These are phyloP conservation scores for Naematelia aurantialba DNA, from an alignment of 768 basidiomycete genomes.

Conservation along the genomic window DNA sequence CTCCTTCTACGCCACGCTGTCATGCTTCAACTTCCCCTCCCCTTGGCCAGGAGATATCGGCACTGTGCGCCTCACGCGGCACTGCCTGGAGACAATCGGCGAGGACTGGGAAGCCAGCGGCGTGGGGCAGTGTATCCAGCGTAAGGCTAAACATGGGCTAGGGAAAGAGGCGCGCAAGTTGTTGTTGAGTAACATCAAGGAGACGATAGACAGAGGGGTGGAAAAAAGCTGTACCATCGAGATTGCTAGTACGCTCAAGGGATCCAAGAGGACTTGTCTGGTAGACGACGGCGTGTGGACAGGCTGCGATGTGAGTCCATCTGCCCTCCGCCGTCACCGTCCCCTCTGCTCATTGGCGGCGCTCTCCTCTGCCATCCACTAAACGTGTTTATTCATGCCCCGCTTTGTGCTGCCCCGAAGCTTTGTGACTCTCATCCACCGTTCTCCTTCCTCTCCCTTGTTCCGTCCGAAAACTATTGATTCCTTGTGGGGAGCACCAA, in stretches of 20 bases:
- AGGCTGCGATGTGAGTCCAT: constrained; percentile 57
- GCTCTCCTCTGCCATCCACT: neutral
- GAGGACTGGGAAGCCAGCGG: constrained; percentile 68
- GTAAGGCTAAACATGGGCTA: constrained; percentile 54
- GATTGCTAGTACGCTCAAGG: constrained; percentile 55
- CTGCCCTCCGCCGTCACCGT: constrained; percentile 42
- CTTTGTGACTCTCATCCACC: too few relatives aligned
- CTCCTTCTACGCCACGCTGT: constrained; percentile 21
- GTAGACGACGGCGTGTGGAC: constrained; percentile 58
- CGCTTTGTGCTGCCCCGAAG: too few relatives aligned
- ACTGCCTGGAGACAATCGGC: constrained; percentile 63
- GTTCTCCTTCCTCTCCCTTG: too few relatives aligned
- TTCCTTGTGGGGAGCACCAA: too few relatives aligned
- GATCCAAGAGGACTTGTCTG: constrained; percentile 62
- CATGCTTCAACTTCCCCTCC: constrained; percentile 28
- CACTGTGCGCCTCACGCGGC: constrained; percentile 59
- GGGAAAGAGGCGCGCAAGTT: constrained; percentile 48
- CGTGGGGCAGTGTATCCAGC: constrained; percentile 56
- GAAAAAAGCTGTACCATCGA: constrained; percentile 85
- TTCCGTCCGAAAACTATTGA: too few relatives aligned
- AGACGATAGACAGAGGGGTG: constrained; percentile 57
- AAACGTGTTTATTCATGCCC: too few relatives aligned
- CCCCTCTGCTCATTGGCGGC: constrained; percentile 54
- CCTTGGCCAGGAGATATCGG: constrained; percentile 60
- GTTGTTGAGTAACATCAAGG: constrained; percentile 60